Evolutionary conservation across 2,329 filamentous ascomycete genomes (phyloP), one percentile per base, ranked within the genome.

Genomic region (Escovopsis sp.): DNA sequence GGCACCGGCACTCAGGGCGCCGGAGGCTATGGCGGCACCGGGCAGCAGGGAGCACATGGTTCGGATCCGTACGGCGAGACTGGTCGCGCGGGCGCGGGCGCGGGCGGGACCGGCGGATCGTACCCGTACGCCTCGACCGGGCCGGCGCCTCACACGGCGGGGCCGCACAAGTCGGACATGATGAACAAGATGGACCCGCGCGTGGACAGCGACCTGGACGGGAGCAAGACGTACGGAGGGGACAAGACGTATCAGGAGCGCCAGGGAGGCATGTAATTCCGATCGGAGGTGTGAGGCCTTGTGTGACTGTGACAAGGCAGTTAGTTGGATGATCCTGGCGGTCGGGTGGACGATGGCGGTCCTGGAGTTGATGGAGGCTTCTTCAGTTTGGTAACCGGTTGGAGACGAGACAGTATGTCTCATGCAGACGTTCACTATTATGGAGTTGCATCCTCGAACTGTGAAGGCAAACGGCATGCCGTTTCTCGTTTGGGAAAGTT

Each of bases 151-250:
- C 53, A 54, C 49, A 61, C 59, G 1, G 56, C 60, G 14, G 60
- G 60, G 7, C 59, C 59, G 35, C 73, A 77, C 61, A 68, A 67
- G 57, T 64, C 57, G 30, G 67, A 75, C 50, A 44, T 67, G 32
- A 4, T 67, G 49, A 76, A 77, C 65, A 75, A 74, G 61, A 32
- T 62, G 3, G 72, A 76, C 42, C 71, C 72, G 3, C 60, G 67
- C 24, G 69, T 77, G 37, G 73, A 76, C 56, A 69, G 66, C 10
- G 62, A 76, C 48, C 64, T 69, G 2, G 71, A 76, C 53, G 67
- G 68, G 37, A 67, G 62, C 53, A 67, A 66, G 59, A 76, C 74
- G 0, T 15, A 69, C 6, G 74, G 73, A 29, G 64, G 69, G 38
- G 64, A 76, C 57, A 74, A 70, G 56, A 65, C 59, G 47, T 63